phyloP scores from a whole-genome alignment of 371 early-diverging fungal species.

The Apophysomyces variabilis region DNA sequence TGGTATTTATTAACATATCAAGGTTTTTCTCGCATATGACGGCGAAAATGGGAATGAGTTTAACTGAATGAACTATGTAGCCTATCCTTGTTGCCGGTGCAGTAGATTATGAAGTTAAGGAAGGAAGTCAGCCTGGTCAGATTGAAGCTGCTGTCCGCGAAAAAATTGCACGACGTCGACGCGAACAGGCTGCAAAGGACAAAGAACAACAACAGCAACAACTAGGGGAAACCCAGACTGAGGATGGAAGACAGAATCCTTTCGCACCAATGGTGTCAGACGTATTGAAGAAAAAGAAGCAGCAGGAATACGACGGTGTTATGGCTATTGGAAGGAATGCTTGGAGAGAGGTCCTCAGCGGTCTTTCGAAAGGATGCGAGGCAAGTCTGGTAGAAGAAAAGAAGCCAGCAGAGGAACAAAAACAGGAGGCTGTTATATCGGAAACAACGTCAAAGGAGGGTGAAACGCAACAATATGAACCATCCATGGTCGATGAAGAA shows the following conservation, averaged over 20 bases:
- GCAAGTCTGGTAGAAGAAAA: slow-evolving; percentile 38
- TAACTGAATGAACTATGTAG: slow-evolving; percentile 29
- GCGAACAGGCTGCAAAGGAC: slow-evolving; percentile 42
- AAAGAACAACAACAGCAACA: slow-evolving; percentile 1
- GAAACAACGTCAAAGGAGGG: not conserved
- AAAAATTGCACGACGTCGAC: slow-evolving; percentile 56
- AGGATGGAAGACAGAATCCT: slow-evolving; percentile 21
- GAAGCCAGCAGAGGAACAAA: slow-evolving; percentile 8
- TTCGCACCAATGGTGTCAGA: slow-evolving; percentile 28
- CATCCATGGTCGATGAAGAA: not conserved
- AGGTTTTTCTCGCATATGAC: too few species aligned
- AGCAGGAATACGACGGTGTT: slow-evolving; percentile 51
- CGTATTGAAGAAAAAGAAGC: slow-evolving; percentile 27
- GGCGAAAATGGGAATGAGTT: too few species aligned
- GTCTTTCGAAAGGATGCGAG: slow-evolving; percentile 63
- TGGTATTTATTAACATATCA: not conserved
- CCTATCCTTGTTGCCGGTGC: slow-evolving; percentile 74
- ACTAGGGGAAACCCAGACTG: slow-evolving; percentile 10
- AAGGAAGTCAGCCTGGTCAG: slow-evolving; percentile 57
- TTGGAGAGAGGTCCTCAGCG: slow-evolving; percentile 61
- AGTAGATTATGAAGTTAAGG: slow-evolving; percentile 70
- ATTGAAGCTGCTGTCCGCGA: slow-evolving; percentile 61
- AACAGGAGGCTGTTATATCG: not conserved
- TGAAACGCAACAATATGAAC: not conserved
- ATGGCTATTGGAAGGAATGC: slow-evolving; percentile 68